Base-by-base conservation (phyloP, 805 yeast species). In the Zygotorulaspora danielsina region DNA sequence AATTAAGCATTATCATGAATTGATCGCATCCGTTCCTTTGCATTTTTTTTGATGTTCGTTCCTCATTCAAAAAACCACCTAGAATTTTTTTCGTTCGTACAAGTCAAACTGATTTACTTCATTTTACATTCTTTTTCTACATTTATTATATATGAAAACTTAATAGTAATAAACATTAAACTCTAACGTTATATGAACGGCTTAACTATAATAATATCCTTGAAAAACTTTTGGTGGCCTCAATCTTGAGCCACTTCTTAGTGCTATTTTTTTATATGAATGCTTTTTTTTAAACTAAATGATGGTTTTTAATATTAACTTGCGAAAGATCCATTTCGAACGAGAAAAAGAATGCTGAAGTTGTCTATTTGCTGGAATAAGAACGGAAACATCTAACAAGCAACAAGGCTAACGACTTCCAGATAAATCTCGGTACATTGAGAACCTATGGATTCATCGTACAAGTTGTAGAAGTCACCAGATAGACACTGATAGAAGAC, bases 381-480 rank as follows among this genome's bases (percentile, higher is more conserved):
- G 5, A 5, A 4, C 18, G 5, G 12, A 30, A 31, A 5, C n/a
- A 11, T 16, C n/a, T 66, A 71, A 69, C 88, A 81, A 32, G 62
- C 52, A 46, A 78, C 71, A 51, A 80, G 69, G 55, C 75, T 77
- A 48, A 80, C 76, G 50, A 79, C 68, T 46, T 68, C 68, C 54
- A 83, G 72, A 59, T 77, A 66, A 54, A 83, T 83, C 42, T 79
- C 71, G 39, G 66, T 57, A 72, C 89, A 81, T 57, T 79, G 84
- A 19, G 57, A 63, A 43, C 80, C 86, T 39, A 79, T 61, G 49
- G 69, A 61, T 62, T 77, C 67, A 61, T 81, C 85, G 65, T 83
- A 83, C 65, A 83, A 68, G 73, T 83, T 83, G 80, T 79, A 81
- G 75, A 83, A 83, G 56, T 69, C 70, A 53, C 90, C 90, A 26